Conservation (phyloP, 1,284 basidiomycete species). For the Uromyces viciae-fabae region DNA sequence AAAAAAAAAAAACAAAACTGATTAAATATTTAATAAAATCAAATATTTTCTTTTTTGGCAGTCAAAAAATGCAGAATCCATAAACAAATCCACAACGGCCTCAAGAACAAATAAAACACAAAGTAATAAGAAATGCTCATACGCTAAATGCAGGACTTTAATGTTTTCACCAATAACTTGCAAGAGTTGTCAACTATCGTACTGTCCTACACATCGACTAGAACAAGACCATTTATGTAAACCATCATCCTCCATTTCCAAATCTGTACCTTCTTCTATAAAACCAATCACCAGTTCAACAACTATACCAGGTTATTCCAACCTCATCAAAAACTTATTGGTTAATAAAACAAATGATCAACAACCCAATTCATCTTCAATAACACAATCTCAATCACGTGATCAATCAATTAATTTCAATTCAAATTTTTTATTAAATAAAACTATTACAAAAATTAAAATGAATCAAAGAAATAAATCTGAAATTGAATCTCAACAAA, state of each 20-base stretch:
- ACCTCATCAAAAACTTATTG: slow-evolving; percentile 4
- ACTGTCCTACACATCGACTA: slow-evolving; percentile 42
- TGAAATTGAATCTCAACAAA: slow-evolving; percentile 23
- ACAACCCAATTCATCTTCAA: not conserved
- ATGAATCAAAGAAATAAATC: slow-evolving; percentile 18
- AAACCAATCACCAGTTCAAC: not conserved
- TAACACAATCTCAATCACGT: not conserved
- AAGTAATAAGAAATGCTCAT: slow-evolving; percentile 11
- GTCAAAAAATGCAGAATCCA: not conserved
- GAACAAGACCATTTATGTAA: slow-evolving; percentile 35
- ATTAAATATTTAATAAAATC: no score
- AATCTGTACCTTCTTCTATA: not conserved
- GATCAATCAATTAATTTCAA: not conserved
- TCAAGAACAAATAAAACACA: not conserved
- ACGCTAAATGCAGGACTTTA: slow-evolving; percentile 19
- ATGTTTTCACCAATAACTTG: slow-evolving; percentile 38
- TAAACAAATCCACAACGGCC: not conserved
- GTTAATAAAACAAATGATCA: not conserved
- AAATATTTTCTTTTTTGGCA: not conserved
- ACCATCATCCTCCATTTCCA: not conserved
- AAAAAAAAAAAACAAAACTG: not conserved
- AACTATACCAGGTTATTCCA: not conserved
- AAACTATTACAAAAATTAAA: not conserved
- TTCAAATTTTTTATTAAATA: slow-evolving; percentile 5
- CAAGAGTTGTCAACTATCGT: slow-evolving; percentile 13